These are phyloP conservation scores for Acephala macrosclerotiorum DNA, from an alignment of 2,329 filamentous ascomycete species.

Conservation along the genomic window DNA sequence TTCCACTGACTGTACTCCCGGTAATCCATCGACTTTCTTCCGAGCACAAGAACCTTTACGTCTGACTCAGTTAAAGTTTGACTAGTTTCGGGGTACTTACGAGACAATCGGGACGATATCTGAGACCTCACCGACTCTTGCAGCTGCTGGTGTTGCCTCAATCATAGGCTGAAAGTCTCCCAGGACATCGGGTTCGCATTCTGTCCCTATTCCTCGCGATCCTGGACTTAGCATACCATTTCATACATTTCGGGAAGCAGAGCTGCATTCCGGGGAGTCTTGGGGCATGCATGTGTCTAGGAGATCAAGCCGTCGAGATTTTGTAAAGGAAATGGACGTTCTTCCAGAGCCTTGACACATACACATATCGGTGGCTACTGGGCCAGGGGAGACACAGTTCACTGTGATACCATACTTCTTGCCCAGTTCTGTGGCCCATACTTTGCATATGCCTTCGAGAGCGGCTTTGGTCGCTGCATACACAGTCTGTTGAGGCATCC, in stretches of 20 bases:
- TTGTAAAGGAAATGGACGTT: not conserved
- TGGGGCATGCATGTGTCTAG: no score
- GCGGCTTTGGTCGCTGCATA: conserved; percentile 67
- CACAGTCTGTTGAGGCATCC: conserved; percentile 53
- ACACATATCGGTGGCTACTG: conserved; percentile 30
- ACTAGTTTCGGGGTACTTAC: conserved; percentile 9
- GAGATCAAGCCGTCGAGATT: no score
- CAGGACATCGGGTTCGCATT: conserved; percentile 21
- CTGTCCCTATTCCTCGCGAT: conserved; percentile 5
- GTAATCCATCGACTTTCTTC: conserved; percentile 30
- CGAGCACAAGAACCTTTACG: conserved; percentile 22
- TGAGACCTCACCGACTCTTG: conserved; percentile 20
- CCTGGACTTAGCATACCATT: not conserved
- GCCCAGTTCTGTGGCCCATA: conserved; percentile 30
- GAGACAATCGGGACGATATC: conserved; percentile 26
- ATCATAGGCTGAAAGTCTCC: conserved; percentile 20
- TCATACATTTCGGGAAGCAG: not conserved
- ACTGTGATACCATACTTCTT: conserved; percentile 28
- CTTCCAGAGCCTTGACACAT: not conserved
- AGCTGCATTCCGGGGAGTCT: no score
- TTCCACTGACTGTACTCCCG: conserved; percentile 26
- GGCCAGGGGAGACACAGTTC: conserved; percentile 29
- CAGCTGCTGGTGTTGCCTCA: conserved; percentile 22
- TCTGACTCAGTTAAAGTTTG: conserved; percentile 1
- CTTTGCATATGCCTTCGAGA: conserved; percentile 42